These are phyloP conservation scores for Fonsecaea multimorphosa DNA, from an alignment of 2,329 filamentous ascomycete genomes.

Conservation along the genomic window DNA sequence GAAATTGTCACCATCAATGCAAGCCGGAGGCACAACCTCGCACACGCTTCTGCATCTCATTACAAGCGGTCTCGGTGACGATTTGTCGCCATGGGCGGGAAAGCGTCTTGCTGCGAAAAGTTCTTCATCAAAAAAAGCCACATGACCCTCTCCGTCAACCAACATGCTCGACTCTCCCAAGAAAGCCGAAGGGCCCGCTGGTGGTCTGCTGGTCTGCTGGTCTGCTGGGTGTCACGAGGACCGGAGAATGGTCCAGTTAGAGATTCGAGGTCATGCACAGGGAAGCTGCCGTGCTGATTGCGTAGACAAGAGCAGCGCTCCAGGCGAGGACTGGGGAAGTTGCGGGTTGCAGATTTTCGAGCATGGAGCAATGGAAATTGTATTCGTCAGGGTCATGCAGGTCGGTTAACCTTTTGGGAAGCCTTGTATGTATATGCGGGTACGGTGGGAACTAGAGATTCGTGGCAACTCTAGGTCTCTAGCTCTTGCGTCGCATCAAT, in stretches of 20 bases:
- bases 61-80: constrained; percentile 29
- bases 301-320: background rate
- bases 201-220: constrained; percentile 2
- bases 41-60: constrained; percentile 26
- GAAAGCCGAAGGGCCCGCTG: background rate
- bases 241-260: constrained; percentile 3
- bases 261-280: constrained; percentile 8
- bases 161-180: background rate
- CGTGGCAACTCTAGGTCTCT: constrained; percentile 15
- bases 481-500: constrained; percentile 4
- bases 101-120: background rate
- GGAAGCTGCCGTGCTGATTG: background rate
- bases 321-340: background rate
- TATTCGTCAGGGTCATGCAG: constrained; percentile 11
- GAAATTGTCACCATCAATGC: constrained; percentile 35
- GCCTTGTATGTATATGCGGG: constrained; percentile 19
- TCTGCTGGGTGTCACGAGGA: constrained; percentile 5
- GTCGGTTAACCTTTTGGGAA: constrained; percentile 7
- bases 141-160: constrained; percentile 6
- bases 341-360: background rate
- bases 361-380: constrained; percentile 2
- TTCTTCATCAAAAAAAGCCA: constrained; percentile 1
- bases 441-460: constrained; percentile 10
- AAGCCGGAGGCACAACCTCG: constrained; percentile 28
- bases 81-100: constrained; percentile 6